phyloP scores from a whole-genome alignment of 1,284 basidiomycete genomes.

The Tremellales sp. region DNA sequence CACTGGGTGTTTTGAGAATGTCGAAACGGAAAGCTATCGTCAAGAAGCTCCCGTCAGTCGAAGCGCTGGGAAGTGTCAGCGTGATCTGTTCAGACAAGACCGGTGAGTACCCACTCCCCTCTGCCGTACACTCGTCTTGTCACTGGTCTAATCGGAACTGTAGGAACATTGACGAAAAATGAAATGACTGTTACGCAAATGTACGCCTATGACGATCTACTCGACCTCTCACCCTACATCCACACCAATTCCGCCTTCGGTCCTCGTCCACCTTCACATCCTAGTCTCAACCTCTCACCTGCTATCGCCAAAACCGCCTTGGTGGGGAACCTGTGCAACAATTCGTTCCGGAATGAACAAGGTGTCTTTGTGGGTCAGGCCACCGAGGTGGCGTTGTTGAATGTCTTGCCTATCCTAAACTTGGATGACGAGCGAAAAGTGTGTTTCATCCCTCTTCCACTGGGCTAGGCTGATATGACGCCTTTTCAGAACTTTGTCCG shows the following conservation, averaged over 20 bases:
- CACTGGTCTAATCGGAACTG: not conserved
- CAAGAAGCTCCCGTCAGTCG: conserved; percentile 92
- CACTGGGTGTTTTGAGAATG: conserved; percentile 90
- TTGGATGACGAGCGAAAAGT: conserved; percentile 68
- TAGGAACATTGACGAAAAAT: conserved; percentile 92
- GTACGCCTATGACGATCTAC: conserved; percentile 77
- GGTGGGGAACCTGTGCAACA: conserved; percentile 56
- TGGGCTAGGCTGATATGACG: conserved; percentile 1
- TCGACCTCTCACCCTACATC: conserved; percentile 60
- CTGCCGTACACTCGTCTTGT: not conserved
- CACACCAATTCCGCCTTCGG: conserved; percentile 49
- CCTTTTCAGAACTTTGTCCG: conserved; percentile 62
- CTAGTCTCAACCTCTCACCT: conserved; percentile 34
- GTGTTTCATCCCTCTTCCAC: conserved; percentile 32
- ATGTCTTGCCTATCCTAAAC: conserved; percentile 68
- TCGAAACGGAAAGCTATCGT: conserved; percentile 91
- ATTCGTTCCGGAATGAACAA: conserved; percentile 62
- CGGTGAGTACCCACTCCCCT: conserved; percentile 52
- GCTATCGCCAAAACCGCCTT: conserved; percentile 67
- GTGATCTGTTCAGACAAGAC: conserved; percentile 99
- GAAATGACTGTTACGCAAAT: conserved; percentile 89
- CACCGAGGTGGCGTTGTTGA: conserved; percentile 88
- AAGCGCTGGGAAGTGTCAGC: conserved; percentile 86
- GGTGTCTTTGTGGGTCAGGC: conserved; percentile 79
- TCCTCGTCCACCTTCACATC: conserved; percentile 58